Percentiles rank a stretch among this genome's conserved stretches.
Evolutionary conservation across 768 basidiomycete species (phyloP).

Genomic region (Collybia sordida): DNA sequence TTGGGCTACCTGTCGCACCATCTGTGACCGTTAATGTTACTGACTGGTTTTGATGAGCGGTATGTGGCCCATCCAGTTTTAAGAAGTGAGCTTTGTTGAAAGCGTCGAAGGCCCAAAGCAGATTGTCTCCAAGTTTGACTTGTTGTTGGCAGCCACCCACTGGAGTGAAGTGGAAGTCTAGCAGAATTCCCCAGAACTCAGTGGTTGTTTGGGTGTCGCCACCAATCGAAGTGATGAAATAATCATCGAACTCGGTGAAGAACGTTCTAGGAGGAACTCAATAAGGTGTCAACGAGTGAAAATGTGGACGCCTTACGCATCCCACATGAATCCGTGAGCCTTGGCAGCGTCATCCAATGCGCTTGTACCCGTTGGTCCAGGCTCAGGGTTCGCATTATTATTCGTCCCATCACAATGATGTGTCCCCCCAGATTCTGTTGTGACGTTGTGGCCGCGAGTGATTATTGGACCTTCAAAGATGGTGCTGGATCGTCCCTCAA

Average conservation of each 20-base stretch:
- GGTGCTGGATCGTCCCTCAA: slow-evolving; percentile 36
- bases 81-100: slow-evolving; percentile 20
- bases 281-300: too few species aligned
- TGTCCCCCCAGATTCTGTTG: slow-evolving; percentile 33
- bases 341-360: slow-evolving; percentile 43
- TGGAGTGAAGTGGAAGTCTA: slow-evolving; percentile 2
- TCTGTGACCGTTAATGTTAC: slow-evolving; percentile 35
- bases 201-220: slow-evolving; percentile 25
- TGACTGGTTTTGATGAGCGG: slow-evolving; percentile 18
- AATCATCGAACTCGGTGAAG: slow-evolving; percentile 37
- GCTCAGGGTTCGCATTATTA: slow-evolving; percentile 24
- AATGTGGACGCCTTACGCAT: slow-evolving; percentile 26
- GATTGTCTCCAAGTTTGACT: slow-evolving; percentile 8
- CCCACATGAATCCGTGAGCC: slow-evolving; percentile 31
- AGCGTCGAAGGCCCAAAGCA: slow-evolving; percentile 12
- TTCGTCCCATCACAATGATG: slow-evolving; percentile 49
- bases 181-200: slow-evolving; percentile 14
- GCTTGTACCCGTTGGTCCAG: slow-evolving; percentile 41
- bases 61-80: slow-evolving; percentile 36
- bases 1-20: slow-evolving; percentile 28
- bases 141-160: slow-evolving; percentile 14
- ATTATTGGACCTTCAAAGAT: slow-evolving; percentile 37
- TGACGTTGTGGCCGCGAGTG: slow-evolving; percentile 39
- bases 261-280: too few species aligned
- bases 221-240: slow-evolving; percentile 38